A percentile compares a stretch with the other conserved stretches of the same genome.
Conservation (phyloP, 768 basidiomycete genomes). For the Trametes elegans region DNA sequence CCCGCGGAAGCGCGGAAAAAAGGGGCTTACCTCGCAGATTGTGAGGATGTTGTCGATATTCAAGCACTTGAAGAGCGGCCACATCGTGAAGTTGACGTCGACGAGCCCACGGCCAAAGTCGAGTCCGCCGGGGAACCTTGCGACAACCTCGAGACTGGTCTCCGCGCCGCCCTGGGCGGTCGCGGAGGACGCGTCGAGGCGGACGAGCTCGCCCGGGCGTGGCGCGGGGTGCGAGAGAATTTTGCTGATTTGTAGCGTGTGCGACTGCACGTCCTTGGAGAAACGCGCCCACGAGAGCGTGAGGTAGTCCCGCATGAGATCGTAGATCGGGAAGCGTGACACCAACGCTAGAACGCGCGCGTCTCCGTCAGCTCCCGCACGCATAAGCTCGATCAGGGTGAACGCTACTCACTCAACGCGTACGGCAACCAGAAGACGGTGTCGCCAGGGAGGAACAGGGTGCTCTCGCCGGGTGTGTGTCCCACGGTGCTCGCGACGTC, state of each 20-base stretch:
- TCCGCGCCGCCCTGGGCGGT: conserved; percentile 53
- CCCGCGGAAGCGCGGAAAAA: not conserved
- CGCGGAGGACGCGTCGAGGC: conserved; percentile 70
- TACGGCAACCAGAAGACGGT: conserved; percentile 96
- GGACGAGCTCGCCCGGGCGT: conserved; percentile 81
- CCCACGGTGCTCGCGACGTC: conserved; percentile 79
- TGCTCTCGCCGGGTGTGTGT: conserved; percentile 84
- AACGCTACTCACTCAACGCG: conserved; percentile 65
- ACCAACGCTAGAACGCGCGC: conserved; percentile 59
- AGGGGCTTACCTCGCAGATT: conserved; percentile 71
- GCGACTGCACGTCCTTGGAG: conserved; percentile 91
- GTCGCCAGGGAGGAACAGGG: conserved; percentile 83
- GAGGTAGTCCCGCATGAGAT: conserved; percentile 92
- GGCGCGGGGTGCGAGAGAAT: conserved; percentile 86
- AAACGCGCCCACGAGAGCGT: conserved; percentile 95
- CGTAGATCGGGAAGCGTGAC: conserved; percentile 91
- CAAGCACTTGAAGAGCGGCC: conserved; percentile 91
- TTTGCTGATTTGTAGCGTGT: conserved; percentile 87
- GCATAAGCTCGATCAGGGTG: conserved; percentile 4
- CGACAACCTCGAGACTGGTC: conserved; percentile 74
- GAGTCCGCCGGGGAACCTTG: conserved; percentile 89
- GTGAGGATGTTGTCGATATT: conserved; percentile 93
- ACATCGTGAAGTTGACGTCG: conserved; percentile 95
- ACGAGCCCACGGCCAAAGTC: conserved; percentile 91
- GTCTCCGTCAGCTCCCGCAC: not conserved